phyloP scores from a whole-genome alignment of 495 filamentous ascomycete genomes.

The Platismatia glauca region DNA sequence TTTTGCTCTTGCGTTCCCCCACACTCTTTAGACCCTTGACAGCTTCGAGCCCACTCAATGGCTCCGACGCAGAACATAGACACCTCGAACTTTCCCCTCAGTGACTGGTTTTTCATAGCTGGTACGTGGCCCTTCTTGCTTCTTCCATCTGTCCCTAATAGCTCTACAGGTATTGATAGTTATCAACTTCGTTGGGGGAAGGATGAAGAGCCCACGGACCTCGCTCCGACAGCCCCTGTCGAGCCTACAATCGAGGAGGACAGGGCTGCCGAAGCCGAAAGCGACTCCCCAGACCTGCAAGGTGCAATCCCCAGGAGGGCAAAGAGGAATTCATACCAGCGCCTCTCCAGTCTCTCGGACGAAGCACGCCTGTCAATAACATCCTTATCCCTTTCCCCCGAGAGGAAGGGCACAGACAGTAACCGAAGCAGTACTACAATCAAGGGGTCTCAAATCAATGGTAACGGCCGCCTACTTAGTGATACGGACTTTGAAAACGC shows the following conservation, averaged over 20 bases:
- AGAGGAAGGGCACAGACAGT: conserved; percentile 58
- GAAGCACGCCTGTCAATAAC: conserved; percentile 57
- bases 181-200: conserved; percentile 31
- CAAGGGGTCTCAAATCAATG: conserved; percentile 44
- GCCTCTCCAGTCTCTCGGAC: conserved; percentile 54
- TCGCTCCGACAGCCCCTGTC: conserved; percentile 45
- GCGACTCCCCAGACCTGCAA: conserved; percentile 31
- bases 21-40: background rate
- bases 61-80: background rate
- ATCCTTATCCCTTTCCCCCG: conserved; percentile 46
- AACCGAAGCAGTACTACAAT: conserved; percentile 87
- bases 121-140: background rate
- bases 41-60: background rate
- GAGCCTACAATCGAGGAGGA: conserved; percentile 79
- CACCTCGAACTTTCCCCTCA: background rate
- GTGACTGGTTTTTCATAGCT: conserved; percentile 4
- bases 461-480: conserved; percentile 30
- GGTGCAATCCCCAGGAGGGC: conserved; percentile 49
- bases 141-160: background rate
- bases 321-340: conserved; percentile 57
- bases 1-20: background rate
- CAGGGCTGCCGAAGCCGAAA: conserved; percentile 51
- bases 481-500: conserved; percentile 91
- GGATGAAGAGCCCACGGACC: conserved; percentile 44
- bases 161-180: conserved; percentile 24